phyloP scores from a whole-genome alignment of 345 rosid genomes.

The Arabidopsis suecica region DNA sequence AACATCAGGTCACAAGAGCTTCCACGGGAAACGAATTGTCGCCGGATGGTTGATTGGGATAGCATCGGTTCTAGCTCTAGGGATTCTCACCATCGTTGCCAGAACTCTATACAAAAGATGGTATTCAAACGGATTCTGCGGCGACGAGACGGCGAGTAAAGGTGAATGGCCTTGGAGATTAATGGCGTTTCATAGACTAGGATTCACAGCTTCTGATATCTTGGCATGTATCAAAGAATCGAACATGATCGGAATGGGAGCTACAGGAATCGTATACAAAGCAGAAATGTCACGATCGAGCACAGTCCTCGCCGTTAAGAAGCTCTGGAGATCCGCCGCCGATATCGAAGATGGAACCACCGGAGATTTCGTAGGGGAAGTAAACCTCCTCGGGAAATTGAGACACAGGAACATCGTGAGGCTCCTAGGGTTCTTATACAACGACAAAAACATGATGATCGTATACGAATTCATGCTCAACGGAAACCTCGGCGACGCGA shows the following conservation, averaged over 20 bases:
- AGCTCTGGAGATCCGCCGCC: constrained; percentile 78
- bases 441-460: constrained; percentile 73
- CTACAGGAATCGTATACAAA: constrained; percentile 85
- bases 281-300: constrained; percentile 65
- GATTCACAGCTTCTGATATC: constrained; percentile 77
- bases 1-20: constrained; percentile 47
- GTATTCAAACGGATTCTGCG: constrained; percentile 60
- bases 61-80: constrained; percentile 59
- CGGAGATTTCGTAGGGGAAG: constrained; percentile 79
- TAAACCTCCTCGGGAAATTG: constrained; percentile 78
- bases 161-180: constrained; percentile 96
- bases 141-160: constrained; percentile 53
- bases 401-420: constrained; percentile 93
- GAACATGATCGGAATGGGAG: constrained; percentile 90
- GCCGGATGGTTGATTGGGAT: constrained; percentile 72
- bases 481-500: constrained; percentile 83
- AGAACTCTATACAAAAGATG: constrained; percentile 59
- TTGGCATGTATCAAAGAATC: constrained; percentile 76
- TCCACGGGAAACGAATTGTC: constrained; percentile 60
- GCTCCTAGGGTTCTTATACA: constrained; percentile 75
- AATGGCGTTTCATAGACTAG: constrained; percentile 89
- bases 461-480: constrained; percentile 87
- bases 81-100: constrained; percentile 51
- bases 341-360: constrained; percentile 68
- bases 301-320: constrained; percentile 79